phyloP scores from a whole-genome alignment of 768 basidiomycete species.

The Kondoa subrosea region DNA sequence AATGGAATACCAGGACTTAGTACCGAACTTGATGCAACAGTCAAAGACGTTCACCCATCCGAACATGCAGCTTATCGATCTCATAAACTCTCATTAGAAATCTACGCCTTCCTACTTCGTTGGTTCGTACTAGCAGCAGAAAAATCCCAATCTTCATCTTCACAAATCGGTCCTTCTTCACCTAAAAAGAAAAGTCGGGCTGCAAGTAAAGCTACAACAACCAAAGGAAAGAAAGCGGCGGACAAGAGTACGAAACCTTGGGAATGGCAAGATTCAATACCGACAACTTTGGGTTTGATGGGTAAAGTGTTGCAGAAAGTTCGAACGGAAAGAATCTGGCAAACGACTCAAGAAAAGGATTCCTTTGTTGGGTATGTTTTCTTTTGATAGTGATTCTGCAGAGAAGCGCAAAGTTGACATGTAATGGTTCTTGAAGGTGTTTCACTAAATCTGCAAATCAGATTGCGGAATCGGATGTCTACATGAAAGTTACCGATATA shows the following conservation, averaged over 20 bases:
- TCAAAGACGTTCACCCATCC: constrained; percentile 47
- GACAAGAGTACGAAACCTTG: constrained; percentile 35
- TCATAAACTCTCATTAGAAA: constrained; percentile 65
- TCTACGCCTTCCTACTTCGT: constrained; percentile 76
- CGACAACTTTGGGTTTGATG: constrained; percentile 50
- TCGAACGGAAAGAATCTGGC: constrained; percentile 69
- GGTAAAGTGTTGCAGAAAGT: constrained; percentile 48
- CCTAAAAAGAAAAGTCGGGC: background rate
- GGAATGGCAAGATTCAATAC: constrained; percentile 65
- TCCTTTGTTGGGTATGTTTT: constrained; percentile 58
- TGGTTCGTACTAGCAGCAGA: constrained; percentile 78
- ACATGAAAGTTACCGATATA: constrained; percentile 65
- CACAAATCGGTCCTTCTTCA: background rate
- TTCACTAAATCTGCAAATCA: constrained; percentile 75
- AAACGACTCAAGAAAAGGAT: constrained; percentile 67
- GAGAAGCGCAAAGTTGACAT: background rate
- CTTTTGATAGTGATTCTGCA: no score
- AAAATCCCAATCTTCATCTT: constrained; percentile 45
- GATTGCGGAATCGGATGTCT: constrained; percentile 64
- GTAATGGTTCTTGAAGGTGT: constrained; percentile 41
- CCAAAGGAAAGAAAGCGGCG: background rate
- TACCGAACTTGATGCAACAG: constrained; percentile 53
- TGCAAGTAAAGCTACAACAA: background rate
- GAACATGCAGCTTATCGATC: constrained; percentile 47
- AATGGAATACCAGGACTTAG: constrained; percentile 38